Conservation (phyloP, 345 rosid genomes). For the Salix purpurea region DNA sequence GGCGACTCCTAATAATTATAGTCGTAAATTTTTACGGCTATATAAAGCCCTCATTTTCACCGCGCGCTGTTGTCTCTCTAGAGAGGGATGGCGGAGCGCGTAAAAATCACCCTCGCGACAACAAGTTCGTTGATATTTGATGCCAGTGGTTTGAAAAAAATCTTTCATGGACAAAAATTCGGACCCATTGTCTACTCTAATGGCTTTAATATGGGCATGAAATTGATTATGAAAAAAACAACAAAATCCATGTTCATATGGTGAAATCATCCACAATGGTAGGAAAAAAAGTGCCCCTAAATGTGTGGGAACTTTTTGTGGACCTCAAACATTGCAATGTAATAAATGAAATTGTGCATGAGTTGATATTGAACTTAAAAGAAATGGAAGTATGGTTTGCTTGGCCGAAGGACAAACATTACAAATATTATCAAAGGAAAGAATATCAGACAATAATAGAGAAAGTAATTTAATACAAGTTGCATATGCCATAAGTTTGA, state of each 20-base stretch:
- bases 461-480: background rate
- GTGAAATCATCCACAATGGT: background rate
- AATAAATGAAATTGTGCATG: background rate
- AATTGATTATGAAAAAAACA: background rate
- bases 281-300: background rate
- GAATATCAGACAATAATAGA: background rate
- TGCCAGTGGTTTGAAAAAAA: background rate
- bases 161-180: background rate
- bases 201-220: background rate
- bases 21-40: too few species aligned
- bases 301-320: background rate
- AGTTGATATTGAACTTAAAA: background rate
- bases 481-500: background rate
- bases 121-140: background rate
- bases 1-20: too few species aligned
- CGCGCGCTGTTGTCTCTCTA: too few species aligned
- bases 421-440: background rate
- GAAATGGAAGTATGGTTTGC: background rate
- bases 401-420: background rate
- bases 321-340: background rate
- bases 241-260: background rate
- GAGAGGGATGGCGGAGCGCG: too few species aligned
- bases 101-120: too few species aligned
- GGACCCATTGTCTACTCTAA: background rate
- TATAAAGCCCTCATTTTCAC: too few species aligned